Percentiles rank a stretch among this genome's conserved stretches.
Evolutionary conservation across 2,329 filamentous ascomycete genomes (phyloP).

Genomic region (Diaporthe nobilis): DNA sequence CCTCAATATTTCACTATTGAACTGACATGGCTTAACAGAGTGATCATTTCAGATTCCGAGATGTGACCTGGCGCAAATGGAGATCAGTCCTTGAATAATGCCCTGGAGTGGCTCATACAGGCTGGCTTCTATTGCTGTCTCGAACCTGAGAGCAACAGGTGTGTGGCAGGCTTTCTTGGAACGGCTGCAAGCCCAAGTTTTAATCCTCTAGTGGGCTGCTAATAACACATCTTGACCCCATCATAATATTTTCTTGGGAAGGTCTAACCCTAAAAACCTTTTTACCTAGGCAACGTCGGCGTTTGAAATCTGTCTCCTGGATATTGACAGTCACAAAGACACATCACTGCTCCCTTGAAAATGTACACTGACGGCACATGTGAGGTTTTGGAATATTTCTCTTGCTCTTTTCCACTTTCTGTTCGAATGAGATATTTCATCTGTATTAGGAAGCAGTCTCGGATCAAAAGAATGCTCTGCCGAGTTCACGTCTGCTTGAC

Average conservation of each 20-base stretch:
- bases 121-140: not conserved
- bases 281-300: no score
- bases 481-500: not conserved
- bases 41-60: not conserved
- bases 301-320: not conserved
- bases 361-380: not conserved
- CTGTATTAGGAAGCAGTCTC: not conserved
- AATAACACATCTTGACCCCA: not conserved
- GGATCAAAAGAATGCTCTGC: not conserved
- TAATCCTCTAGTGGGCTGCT: not conserved
- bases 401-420: not conserved
- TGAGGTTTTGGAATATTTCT: not conserved
- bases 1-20: not conserved
- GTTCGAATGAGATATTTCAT: not conserved
- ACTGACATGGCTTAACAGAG: not conserved
- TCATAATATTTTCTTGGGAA: not conserved
- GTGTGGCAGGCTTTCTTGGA: no score
- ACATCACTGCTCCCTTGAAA: not conserved
- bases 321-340: not conserved
- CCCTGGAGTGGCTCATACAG: not conserved
- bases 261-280: not conserved
- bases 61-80: not conserved
- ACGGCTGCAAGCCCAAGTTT: not conserved
- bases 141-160: no score
- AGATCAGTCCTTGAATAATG: not conserved